Evolutionary conservation across 2,329 filamentous ascomycete species (phyloP), one percentile per base, ranked within the genome.

Genomic region (Emydomyces testavorans): DNA sequence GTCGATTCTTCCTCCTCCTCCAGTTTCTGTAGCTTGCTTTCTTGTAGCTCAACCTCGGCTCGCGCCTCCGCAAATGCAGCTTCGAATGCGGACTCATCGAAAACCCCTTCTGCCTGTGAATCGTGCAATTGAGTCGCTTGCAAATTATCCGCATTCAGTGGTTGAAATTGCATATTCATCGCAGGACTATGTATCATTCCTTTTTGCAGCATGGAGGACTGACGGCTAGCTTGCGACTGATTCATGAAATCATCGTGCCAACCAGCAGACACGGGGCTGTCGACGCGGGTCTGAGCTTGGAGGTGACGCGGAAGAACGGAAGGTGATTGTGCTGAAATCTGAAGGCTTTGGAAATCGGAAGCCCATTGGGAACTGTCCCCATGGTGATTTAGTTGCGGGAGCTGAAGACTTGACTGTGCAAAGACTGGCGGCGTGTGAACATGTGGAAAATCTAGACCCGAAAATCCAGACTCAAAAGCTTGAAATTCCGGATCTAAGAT

Each of bases 401-500:
- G 23, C 8, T 36, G 31, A 31, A 46, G 16, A 37, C 43, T 26
- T 52, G 45, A n/a, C 41, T 53, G 53, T 13, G 60, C 60, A 26
- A 52, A 51, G 18, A 48, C 42, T 5, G 58, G 57, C 11, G 54
- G 53, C 15, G 50, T 50, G 26, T 62, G 56, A 20, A 55, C 53
- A 51, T 67, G 57, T 55, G 66, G 61, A 31, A 68, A 38, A 1
- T 57, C 57, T 37, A 60, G 56, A 20, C 56, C 60, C 16, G 57
- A 58, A 11, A 62, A 52, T 29, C 61, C 62, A 32, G 64, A 57
- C 50, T 83, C 79, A 55, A 86, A 86, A 38, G 80, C 78, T 54
- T 82, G 75, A 57, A 85, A 85, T 56, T 85, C 82, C 29, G 72
- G 70, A 56, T 85, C 80, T 48, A 83, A 60, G 3, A 71, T 63